These are phyloP conservation scores for Rhynchosporium agropyri DNA, from an alignment of 2,329 filamentous ascomycete species.

Conservation along the genomic window DNA sequence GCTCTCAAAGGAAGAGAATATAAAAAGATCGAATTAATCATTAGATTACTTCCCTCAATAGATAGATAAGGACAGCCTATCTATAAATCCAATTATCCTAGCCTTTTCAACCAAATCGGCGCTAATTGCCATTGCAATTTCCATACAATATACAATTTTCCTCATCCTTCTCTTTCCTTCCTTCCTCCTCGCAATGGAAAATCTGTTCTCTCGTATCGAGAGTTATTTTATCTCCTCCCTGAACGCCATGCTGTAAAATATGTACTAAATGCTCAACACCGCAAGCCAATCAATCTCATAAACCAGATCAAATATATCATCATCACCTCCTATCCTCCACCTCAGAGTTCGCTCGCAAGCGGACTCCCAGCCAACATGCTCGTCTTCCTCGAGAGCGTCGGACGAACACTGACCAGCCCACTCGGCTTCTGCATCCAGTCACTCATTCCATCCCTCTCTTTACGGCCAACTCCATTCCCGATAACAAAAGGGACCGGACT, in stretches of 20 bases:
- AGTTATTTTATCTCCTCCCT: neutral
- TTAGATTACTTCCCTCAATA: too few relatives aligned
- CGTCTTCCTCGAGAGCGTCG: neutral
- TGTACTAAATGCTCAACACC: conserved; percentile 1
- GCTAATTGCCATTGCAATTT: too few relatives aligned
- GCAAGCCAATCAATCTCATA: neutral
- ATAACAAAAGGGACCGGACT: neutral
- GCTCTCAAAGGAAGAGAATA: too few relatives aligned
- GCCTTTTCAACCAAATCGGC: too few relatives aligned
- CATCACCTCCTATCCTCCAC: neutral
- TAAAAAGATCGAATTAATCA: too few relatives aligned
- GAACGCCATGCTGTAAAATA: conserved; percentile 7
- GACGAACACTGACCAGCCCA: neutral
- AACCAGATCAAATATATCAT: neutral
- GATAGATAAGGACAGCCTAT: too few relatives aligned
- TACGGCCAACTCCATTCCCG: neutral
- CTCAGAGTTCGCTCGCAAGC: neutral
- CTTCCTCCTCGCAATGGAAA: neutral
- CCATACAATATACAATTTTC: too few relatives aligned
- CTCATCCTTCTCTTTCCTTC: too few relatives aligned
- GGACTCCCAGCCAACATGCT: conserved; percentile 7
- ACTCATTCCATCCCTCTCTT: neutral
- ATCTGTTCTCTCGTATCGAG: too few relatives aligned
- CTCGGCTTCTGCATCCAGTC: conserved; percentile 13
- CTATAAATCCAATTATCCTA: too few relatives aligned